Percentiles rank a stretch among this genome's conserved stretches.
Conservation (phyloP, 2,329 filamentous ascomycete genomes). For the Sporothrix mexicana region DNA sequence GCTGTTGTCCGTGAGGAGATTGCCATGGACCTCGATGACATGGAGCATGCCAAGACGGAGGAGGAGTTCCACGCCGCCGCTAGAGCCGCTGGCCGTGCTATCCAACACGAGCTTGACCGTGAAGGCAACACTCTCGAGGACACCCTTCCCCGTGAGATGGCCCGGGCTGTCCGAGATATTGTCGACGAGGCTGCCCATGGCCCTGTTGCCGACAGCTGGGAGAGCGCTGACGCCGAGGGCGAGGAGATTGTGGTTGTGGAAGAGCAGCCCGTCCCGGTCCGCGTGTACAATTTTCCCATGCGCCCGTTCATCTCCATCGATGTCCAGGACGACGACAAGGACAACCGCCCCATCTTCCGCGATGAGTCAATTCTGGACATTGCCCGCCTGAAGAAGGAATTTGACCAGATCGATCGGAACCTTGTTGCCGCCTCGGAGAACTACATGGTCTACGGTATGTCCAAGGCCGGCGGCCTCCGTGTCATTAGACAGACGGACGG, state of each 20-base stretch:
- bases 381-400: constrained; percentile 93
- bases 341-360: constrained; percentile 68
- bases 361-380: constrained; percentile 88
- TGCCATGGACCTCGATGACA: constrained; percentile 55
- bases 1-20: constrained; percentile 46
- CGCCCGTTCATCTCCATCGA: constrained; percentile 92
- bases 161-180: constrained; percentile 55
- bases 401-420: constrained; percentile 95
- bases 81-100: constrained; percentile 53
- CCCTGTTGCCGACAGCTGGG: constrained; percentile 83
- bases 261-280: constrained; percentile 68
- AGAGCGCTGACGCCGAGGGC: constrained; percentile 75
- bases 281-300: constrained; percentile 95
- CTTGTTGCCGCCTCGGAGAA: constrained; percentile 86
- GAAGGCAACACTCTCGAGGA: constrained; percentile 60
- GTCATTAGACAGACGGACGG: constrained; percentile 95
- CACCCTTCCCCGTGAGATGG: constrained; percentile 56
- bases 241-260: constrained; percentile 70
- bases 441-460: constrained; percentile 93
- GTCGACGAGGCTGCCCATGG: constrained; percentile 65
- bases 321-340: constrained; percentile 64
- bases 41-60: constrained; percentile 58
- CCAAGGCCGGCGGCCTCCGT: constrained; percentile 88
- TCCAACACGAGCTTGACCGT: constrained; percentile 62
- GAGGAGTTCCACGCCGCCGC: constrained; percentile 60